phyloP scores from a whole-genome alignment of 495 filamentous ascomycete species.

The Penicillium chermesinum region DNA sequence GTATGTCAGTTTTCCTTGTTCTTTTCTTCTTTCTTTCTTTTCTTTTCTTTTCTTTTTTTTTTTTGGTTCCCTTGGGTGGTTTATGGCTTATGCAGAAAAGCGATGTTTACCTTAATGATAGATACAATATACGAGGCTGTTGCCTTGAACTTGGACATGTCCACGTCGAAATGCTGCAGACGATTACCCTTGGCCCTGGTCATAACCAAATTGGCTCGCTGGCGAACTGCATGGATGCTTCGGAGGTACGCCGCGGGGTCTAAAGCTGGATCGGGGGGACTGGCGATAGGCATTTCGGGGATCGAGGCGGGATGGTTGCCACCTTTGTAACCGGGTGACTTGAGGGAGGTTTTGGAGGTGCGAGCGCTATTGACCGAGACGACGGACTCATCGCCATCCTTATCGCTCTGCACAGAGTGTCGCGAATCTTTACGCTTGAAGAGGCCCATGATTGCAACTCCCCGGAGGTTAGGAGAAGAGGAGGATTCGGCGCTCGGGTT shows the following conservation, averaged over 20 bases:
- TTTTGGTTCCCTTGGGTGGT: no score
- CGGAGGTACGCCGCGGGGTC: conserved; percentile 91
- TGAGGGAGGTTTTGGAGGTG: conserved; percentile 51
- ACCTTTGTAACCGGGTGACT: conserved; percentile 47
- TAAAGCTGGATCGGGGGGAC: conserved; percentile 79
- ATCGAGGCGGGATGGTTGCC: conserved; percentile 43
- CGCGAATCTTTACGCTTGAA: conserved; percentile 60
- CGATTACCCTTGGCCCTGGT: conserved; percentile 73
- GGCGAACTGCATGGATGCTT: conserved; percentile 84
- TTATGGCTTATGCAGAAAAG: neutral
- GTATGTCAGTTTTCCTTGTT: neutral
- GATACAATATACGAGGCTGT: conserved; percentile 90
- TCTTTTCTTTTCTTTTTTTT: neutral
- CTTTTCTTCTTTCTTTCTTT: neutral
- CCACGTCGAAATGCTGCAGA: conserved; percentile 86
- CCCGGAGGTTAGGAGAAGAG: neutral
- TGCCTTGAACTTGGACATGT: conserved; percentile 79
- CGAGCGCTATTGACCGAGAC: conserved; percentile 47
- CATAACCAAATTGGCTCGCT: conserved; percentile 66
- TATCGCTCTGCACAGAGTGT: conserved; percentile 45
- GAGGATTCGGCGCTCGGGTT: neutral
- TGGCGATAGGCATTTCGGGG: conserved; percentile 68
- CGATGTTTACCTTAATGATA: conserved; percentile 78
- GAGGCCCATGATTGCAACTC: conserved; percentile 39
- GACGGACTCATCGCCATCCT: conserved; percentile 41